These are phyloP conservation scores for Globisporangium emineosum DNA, from an alignment of 352 stramenopile species.

Conservation along the genomic window DNA sequence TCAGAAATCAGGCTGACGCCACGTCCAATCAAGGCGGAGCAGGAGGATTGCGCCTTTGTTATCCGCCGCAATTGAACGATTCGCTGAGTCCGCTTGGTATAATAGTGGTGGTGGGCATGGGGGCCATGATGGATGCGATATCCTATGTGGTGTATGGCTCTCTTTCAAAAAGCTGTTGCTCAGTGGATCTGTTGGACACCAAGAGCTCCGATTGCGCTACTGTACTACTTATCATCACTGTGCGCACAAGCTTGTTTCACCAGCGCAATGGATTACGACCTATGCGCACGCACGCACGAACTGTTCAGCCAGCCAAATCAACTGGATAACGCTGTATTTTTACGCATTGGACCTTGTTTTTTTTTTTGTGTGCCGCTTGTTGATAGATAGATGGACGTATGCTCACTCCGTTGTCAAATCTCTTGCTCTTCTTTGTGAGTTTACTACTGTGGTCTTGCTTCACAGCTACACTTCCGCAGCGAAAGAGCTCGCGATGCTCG, in stretches of 20 bases:
- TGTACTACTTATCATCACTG: neutral
- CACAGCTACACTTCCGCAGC: constrained; percentile 10
- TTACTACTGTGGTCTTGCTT: neutral
- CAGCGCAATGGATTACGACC: neutral
- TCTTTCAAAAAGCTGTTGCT: neutral
- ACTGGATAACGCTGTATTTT: neutral
- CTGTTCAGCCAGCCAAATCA: neutral
- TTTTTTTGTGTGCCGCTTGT: neutral
- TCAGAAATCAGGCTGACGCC: neutral
- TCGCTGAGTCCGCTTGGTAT: neutral
- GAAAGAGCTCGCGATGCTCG: constrained; percentile 38
- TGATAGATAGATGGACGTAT: neutral
- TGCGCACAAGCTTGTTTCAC: neutral
- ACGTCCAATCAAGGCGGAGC: constrained; percentile 2
- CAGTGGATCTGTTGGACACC: neutral
- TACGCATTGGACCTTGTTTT: neutral
- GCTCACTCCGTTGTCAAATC: neutral
- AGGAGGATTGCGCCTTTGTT: neutral
- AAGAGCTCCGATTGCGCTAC: neutral
- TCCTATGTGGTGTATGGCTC: neutral
- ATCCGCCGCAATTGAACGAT: neutral
- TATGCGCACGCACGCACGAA: neutral
- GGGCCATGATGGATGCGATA: neutral
- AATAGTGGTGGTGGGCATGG: neutral
- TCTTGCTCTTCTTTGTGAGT: neutral